Percentiles rank a stretch among this genome's conserved stretches.
Conservation (phyloP, 2,329 filamentous ascomycete species). For the Pseudogymnoascus destructans region DNA sequence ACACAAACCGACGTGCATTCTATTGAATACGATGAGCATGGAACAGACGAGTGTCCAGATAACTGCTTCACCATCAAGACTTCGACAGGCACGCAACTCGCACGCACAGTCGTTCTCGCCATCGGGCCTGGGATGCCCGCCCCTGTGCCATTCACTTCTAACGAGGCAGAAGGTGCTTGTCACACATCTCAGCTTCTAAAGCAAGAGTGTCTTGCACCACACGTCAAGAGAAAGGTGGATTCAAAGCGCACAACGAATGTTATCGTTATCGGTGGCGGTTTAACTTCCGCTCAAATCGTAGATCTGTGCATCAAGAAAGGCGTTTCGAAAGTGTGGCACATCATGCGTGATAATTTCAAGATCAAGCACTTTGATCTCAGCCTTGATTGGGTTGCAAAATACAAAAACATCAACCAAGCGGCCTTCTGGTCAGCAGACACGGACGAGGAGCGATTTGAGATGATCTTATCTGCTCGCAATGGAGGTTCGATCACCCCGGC, state of each 20-base stretch:
- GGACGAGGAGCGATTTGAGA: conserved; percentile 53
- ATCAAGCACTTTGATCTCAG: conserved; percentile 70
- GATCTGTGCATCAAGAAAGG: conserved; percentile 53
- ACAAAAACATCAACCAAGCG: conserved; percentile 63
- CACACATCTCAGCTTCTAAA: conserved; percentile 10
- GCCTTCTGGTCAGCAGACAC: conserved; percentile 65
- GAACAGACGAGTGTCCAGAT: conserved; percentile 19
- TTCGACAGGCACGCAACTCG: conserved; percentile 39
- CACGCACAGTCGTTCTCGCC: conserved; percentile 53
- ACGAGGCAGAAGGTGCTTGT: conserved; percentile 15
- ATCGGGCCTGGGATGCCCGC: conserved; percentile 39
- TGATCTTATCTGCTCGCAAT: conserved; percentile 52
- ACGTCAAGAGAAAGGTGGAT: conserved; percentile 40
- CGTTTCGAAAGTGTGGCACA: conserved; percentile 53
- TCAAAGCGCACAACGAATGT: conserved; percentile 42
- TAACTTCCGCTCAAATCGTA: conserved; percentile 62
- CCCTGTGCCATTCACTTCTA: conserved; percentile 28
- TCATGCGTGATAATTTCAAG: conserved; percentile 46
- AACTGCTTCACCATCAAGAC: conserved; percentile 55
- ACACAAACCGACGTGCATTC: conserved; percentile 35
- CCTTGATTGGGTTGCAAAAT: conserved; percentile 71
- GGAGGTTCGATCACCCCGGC: conserved; percentile 58
- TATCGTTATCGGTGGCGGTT: conserved; percentile 59
- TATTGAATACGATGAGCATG: conserved; percentile 15
- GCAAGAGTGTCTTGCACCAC: conserved; percentile 13